A percentile compares a stretch with the other conserved stretches of the same genome.
Conservation (phyloP, 2,329 filamentous ascomycete genomes). For the Fusarium sterilihyphosum region DNA sequence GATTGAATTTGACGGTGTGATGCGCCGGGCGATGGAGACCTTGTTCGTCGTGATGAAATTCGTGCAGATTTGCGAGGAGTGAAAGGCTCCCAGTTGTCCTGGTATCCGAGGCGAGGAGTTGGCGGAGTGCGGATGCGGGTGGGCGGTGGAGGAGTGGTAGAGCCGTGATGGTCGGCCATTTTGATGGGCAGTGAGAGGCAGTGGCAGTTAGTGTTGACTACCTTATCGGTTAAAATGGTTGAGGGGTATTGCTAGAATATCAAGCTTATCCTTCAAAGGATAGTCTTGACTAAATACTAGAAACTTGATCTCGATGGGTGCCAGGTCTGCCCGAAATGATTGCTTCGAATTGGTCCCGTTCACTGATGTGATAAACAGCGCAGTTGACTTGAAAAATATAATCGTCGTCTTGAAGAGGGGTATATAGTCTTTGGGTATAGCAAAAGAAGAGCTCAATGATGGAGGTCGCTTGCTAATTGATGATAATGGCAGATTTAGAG, state of each 20-base stretch:
- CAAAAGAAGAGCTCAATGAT: constrained; percentile 31
- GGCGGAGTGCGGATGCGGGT: constrained; percentile 70
- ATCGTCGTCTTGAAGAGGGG: not conserved
- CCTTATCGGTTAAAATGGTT: not conserved
- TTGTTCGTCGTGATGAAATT: constrained; percentile 66
- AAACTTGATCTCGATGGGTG: constrained; percentile 35
- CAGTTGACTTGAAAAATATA: constrained; percentile 15
- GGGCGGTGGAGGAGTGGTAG: constrained; percentile 70
- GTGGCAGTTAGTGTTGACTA: constrained; percentile 15
- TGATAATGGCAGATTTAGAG: constrained; percentile 40
- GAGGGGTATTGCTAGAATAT: constrained; percentile 2
- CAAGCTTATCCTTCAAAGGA: constrained; percentile 1
- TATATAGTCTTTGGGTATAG: constrained; percentile 5
- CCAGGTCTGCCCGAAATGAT: constrained; percentile 32
- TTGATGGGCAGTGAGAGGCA: constrained; percentile 17
- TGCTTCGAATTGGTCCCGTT: constrained; percentile 24
- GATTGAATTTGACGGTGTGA: constrained; percentile 48
- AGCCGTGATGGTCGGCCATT: constrained; percentile 44
- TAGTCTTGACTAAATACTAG: constrained; percentile 14
- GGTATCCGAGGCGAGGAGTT: constrained; percentile 73
- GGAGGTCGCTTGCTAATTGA: constrained; percentile 36
- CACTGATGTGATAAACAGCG: constrained; percentile 29
- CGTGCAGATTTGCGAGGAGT: constrained; percentile 76
- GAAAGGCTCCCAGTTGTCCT: constrained; percentile 78
- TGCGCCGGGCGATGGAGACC: constrained; percentile 65